Evolutionary conservation across 441 rosid species (phyloP).

Genomic region (Manihot esculenta): DNA sequence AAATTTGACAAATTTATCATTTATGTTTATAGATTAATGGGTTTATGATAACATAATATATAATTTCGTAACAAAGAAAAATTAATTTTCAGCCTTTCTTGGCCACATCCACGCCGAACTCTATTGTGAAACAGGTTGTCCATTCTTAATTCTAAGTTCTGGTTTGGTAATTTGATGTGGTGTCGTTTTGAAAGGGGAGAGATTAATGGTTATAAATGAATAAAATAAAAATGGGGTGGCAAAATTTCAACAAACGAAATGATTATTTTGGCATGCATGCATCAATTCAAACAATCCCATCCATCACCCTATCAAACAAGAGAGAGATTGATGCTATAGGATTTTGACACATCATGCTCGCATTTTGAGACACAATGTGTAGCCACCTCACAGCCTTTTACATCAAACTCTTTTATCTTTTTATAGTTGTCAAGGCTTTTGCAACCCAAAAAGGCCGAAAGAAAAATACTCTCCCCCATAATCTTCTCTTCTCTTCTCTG

Average conservation of each 20-base stretch:
- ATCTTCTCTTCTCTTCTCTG: not conserved
- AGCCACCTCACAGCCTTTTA: slow-evolving; percentile 9
- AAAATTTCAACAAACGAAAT: slow-evolving; percentile 13
- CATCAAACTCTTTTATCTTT: slow-evolving; percentile 19
- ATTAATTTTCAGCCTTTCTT: slow-evolving; percentile 1
- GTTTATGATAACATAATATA: not conserved
- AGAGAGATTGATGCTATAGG: slow-evolving; percentile 15
- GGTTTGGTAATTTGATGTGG: too few species aligned
- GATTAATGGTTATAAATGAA: too few species aligned
- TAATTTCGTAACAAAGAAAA: not conserved
- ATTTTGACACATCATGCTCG: slow-evolving; percentile 29
- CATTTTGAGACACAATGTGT: slow-evolving; percentile 16
- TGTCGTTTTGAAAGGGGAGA: too few species aligned
- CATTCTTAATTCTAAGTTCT: too few species aligned
- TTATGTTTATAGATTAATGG: not conserved
- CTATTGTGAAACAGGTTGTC: too few species aligned
- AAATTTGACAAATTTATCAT: too few species aligned
- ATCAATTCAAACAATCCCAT: slow-evolving; percentile 18
- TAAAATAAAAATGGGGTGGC: too few species aligned
- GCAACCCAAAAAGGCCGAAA: not conserved
- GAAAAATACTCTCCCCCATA: not conserved
- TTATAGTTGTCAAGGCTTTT: not conserved
- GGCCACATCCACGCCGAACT: too few species aligned
- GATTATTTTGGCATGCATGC: slow-evolving; percentile 20
- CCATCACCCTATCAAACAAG: slow-evolving; percentile 6